phyloP scores from a whole-genome alignment of 2,329 filamentous ascomycete species.

The Gnomoniopsis sp. region DNA sequence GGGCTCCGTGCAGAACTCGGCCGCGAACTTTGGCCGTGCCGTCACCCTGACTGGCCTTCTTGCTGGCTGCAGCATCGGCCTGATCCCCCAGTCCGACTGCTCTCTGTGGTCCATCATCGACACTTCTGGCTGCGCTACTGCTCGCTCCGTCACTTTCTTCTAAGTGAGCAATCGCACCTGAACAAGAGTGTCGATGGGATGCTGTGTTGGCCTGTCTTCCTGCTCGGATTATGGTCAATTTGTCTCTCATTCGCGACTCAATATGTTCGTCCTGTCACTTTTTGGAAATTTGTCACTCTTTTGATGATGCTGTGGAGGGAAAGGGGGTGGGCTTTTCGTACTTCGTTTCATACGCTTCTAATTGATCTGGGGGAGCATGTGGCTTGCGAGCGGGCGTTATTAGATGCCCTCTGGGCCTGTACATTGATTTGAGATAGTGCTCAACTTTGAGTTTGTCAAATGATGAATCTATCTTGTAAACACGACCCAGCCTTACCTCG shows the following conservation, averaged over 20 bases:
- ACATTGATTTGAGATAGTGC: no score
- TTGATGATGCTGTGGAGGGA: background rate
- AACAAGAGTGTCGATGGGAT: background rate
- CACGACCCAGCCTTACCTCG: no score
- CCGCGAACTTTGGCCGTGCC: conserved; percentile 8
- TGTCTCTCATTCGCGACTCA: background rate
- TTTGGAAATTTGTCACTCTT: background rate
- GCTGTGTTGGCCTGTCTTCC: background rate
- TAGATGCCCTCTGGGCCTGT: no score
- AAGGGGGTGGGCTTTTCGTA: background rate
- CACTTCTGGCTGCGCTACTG: conserved; percentile 5
- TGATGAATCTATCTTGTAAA: no score
- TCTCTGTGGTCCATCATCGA: conserved; percentile 8
- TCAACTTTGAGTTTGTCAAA: no score
- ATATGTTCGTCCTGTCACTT: background rate
- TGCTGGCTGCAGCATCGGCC: conserved; percentile 5
- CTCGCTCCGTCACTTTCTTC: conserved; percentile 5
- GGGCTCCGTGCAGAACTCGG: conserved; percentile 2
- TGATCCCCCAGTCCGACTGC: conserved; percentile 3
- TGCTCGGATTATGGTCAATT: background rate
- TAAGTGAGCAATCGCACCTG: background rate
- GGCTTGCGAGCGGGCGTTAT: no score
- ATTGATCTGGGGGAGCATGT: background rate
- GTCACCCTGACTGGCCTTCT: conserved; percentile 6
- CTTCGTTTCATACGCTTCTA: background rate